Evolutionary conservation across 2,329 filamentous ascomycete species (phyloP), one percentile per base, ranked within the genome.

Genomic region (Trichoderma endophyticum): DNA sequence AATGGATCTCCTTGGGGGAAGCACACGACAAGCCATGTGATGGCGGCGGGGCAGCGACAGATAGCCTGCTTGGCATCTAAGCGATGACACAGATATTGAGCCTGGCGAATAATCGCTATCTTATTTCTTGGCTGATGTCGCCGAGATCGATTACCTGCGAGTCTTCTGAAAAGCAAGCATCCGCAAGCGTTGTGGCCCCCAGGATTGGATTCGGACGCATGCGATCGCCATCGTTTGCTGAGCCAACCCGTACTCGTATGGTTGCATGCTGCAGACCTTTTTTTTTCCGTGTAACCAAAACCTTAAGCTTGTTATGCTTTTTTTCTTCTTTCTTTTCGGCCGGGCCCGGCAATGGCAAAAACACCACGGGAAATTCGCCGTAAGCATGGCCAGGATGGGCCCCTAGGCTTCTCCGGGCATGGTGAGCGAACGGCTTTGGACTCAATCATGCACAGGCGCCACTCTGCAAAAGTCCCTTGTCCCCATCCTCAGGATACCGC

Each of bases 381-480:
- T 54, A 59, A 54, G 48, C 64, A 39, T 14, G 18, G 57, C n/a
- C 12, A 32, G 59, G n/a, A 36, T 63, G 65, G 15, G 7, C 28
- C n/a, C 57, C 66, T 69, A 70, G 67, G 67, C 67, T 62, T 30
- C 8, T 70, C 67, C 67, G 2, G 57, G 67, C 26, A 62, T 62
- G 67, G 66, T 51, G 34, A 70, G 57, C 67, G 26, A 36, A 9
- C 34, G 24, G 51, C 61, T 71, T 36, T 66, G 36, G 61, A 30
- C 28, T 28, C 56, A 51, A 56, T 59, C 54, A 51, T 28, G 14
- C 54, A 26, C n/a, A 34, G 63, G 56, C 63, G 70, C 70, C 70
- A 71, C 70, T 54, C 54, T 62, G 36, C 70, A 71, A 71, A 71
- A 71, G 70, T 71, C 62, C 70, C 63, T 26, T 59, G 36, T 28